Evolutionary conservation across 495 filamentous ascomycete species (phyloP).

Genomic region (Hypomontagnella monticulosa): DNA sequence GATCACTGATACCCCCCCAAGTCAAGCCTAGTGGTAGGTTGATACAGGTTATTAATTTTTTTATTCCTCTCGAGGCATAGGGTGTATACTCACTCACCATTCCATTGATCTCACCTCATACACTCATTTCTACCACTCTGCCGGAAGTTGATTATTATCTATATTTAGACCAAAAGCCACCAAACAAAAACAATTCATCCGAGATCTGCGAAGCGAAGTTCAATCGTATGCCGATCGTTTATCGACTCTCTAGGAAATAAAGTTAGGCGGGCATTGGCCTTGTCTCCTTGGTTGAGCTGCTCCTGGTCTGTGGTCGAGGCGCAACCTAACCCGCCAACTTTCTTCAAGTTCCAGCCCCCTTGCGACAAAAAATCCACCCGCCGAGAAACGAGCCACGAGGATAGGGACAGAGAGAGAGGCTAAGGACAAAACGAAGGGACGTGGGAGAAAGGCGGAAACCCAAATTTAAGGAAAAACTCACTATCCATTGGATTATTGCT

Average conservation of each 20-base stretch:
- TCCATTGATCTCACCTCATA: constrained; percentile 19
- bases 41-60: constrained; percentile 20
- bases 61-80: constrained; percentile 4
- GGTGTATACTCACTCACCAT: not conserved
- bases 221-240: constrained; percentile 26
- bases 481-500: constrained; percentile 9
- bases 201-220: constrained; percentile 26
- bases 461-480: constrained; percentile 21
- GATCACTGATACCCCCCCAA: constrained; percentile 25
- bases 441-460: constrained; percentile 6
- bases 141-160: constrained; percentile 18
- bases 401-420: constrained; percentile 9
- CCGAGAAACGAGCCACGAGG: constrained; percentile 2
- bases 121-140: constrained; percentile 4
- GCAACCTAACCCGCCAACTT: constrained; percentile 27
- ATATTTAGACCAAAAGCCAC: constrained; percentile 23
- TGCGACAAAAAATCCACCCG: constrained; percentile 36
- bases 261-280: constrained; percentile 34
- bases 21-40: constrained; percentile 11
- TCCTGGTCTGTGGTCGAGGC: constrained; percentile 33
- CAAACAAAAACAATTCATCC: constrained; percentile 26
- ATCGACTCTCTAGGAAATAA: constrained; percentile 32
- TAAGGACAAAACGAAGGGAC: constrained; percentile 18
- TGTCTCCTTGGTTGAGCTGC: too few species aligned
- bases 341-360: constrained; percentile 35